Conservation (phyloP, 805 yeast genomes). For the Ogataea pini region DNA sequence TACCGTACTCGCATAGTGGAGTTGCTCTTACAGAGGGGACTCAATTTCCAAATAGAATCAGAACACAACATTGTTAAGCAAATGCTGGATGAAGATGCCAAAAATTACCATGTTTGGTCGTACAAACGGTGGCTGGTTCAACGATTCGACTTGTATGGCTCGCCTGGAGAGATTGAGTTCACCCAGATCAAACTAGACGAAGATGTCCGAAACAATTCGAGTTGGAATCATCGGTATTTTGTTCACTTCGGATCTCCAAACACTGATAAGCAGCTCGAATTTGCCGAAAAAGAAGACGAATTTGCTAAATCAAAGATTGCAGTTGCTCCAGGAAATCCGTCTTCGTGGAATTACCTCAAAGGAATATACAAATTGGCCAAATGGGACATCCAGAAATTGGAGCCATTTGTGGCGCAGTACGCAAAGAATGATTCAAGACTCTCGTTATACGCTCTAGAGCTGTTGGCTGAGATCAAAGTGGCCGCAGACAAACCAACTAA, state of each 20-base stretch:
- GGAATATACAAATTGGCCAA: slow-evolving; percentile 49
- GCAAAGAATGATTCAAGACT: slow-evolving; percentile 34
- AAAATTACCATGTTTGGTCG: slow-evolving; percentile 97
- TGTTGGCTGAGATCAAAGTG: slow-evolving; percentile 53
- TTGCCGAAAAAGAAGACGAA: slow-evolving; percentile 48
- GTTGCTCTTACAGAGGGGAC: slow-evolving; percentile 14
- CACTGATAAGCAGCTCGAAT: slow-evolving; percentile 14
- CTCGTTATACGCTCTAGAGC: slow-evolving; percentile 66
- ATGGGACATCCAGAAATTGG: slow-evolving; percentile 39
- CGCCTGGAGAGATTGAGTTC: slow-evolving; percentile 51
- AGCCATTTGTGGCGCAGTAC: slow-evolving; percentile 46
- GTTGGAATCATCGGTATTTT: slow-evolving; percentile 87
- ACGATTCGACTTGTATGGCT: slow-evolving; percentile 49
- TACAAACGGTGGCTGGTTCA: slow-evolving; percentile 81
- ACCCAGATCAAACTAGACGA: slow-evolving; percentile 46
- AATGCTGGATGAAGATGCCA: slow-evolving; percentile 77
- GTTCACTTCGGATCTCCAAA: slow-evolving; percentile 38
- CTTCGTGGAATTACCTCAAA: slow-evolving; percentile 80
- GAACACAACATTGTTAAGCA: slow-evolving; percentile 67
- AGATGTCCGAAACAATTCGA: slow-evolving; percentile 87
- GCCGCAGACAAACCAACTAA: slow-evolving; percentile 31
- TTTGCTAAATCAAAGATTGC: slow-evolving; percentile 52
- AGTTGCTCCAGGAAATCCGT: slow-evolving; percentile 75
- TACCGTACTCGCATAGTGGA: slow-evolving; percentile 72
- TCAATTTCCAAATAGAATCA: slow-evolving; percentile 42